Percentiles rank a stretch among this genome's conserved stretches.
phyloP scores from a whole-genome alignment of 768 basidiomycete genomes.

The Ramaria sp. region DNA sequence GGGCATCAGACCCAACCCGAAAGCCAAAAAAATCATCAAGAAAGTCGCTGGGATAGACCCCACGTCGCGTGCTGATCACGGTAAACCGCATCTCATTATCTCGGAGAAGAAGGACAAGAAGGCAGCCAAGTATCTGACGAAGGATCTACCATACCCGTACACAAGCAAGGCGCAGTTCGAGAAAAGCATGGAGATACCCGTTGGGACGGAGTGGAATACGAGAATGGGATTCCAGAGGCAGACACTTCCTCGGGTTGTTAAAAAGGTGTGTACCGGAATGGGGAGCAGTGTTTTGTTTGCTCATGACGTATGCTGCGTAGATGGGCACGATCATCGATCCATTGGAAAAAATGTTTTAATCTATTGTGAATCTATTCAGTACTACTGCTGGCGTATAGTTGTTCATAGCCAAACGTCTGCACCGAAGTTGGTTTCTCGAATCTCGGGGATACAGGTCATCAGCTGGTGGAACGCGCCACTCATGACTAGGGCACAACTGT shows the following conservation, averaged over 20 bases:
- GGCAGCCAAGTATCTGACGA: slow-evolving; percentile 77
- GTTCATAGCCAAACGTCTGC: not conserved
- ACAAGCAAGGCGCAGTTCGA: slow-evolving; percentile 92
- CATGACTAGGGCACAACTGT: too few relatives aligned
- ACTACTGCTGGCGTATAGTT: not conserved
- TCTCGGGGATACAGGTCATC: too few relatives aligned
- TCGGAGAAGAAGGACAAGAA: slow-evolving; percentile 95
- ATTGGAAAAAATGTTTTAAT: slow-evolving; percentile 40
- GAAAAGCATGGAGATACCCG: slow-evolving; percentile 64
- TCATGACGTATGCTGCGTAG: slow-evolving; percentile 23
- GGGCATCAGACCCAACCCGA: slow-evolving; percentile 48
- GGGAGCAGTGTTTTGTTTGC: not conserved
- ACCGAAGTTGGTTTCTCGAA: too few relatives aligned
- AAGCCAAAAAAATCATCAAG: slow-evolving; percentile 68
- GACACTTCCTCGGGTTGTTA: slow-evolving; percentile 77
- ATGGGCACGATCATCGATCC: slow-evolving; percentile 66
- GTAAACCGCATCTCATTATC: slow-evolving; percentile 85
- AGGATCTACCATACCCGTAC: slow-evolving; percentile 91
- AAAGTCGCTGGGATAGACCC: slow-evolving; percentile 77
- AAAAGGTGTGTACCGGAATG: slow-evolving; percentile 48
- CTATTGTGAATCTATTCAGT: not conserved
- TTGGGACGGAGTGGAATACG: slow-evolving; percentile 93
- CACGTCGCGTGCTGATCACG: slow-evolving; percentile 68
- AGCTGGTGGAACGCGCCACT: too few relatives aligned
- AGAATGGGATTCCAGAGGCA: slow-evolving; percentile 72